Evolutionary conservation across 176 grass and related monocot species (phyloP), one percentile per base, ranked within the genome.

Genomic region (Oryza meridionalis): DNA sequence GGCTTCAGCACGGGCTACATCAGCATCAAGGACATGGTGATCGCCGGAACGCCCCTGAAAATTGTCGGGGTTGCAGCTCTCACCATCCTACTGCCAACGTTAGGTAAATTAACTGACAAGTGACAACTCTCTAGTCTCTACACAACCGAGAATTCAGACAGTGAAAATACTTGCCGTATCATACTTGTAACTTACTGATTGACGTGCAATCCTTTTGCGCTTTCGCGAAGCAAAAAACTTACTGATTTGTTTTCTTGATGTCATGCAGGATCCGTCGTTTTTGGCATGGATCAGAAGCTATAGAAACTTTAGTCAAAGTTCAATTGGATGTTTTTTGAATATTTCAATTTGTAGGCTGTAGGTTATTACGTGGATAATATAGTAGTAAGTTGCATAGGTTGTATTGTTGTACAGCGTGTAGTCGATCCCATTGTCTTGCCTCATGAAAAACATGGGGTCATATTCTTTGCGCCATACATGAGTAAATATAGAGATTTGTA

Each of bases 1-100:
- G 94, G 94, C 46, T 96, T 93, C 62, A 79, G 88, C 6, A 93
- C 89, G 2, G 91, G 91, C 17, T 72, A 93, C 79, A 81, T 96
- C 53, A 46, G 69, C 17, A 96, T 96, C 68, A 96, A 87, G 78
- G 94, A 96, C 53, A 70, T 96, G 79, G 82, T 93, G 25, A 77
- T 32, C 70, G 84, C 92, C 16, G 94, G 94, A 2, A 9, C 91
- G 76, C 91, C 89, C 5, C 87, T 94, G 13, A 97, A 97, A 80
- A 9, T 94, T 22, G 91, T 78, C 7, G 89, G 82, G 27, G 40
- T 94, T 11, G 82, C 81, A 67, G 63, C 78, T 38, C 62, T 94
- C 3, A 84, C 91, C 7, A 13, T 94, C 12, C 69, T 97, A 73
- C 85, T 97, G 69, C 94, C 94, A 19, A 94, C 85, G 40, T 72